Conservation (phyloP, 2,329 filamentous ascomycete species). For the Dendryphion nanum region DNA sequence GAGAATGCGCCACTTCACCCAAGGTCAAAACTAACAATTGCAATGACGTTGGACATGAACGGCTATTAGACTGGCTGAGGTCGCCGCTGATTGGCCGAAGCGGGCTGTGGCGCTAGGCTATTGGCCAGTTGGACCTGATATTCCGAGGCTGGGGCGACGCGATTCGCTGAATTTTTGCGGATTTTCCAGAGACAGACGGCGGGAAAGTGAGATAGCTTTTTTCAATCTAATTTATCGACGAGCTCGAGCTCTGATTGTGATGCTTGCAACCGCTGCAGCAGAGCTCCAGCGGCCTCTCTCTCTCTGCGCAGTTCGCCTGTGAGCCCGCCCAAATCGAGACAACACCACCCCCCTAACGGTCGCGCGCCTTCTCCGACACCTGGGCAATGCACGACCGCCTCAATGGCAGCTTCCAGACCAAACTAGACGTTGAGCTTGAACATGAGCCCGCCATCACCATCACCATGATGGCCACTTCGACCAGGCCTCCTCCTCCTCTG, state of each 20-base stretch:
- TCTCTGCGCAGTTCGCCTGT: slow-evolving; percentile 7
- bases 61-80: too few species aligned
- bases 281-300: neutral
- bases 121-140: too few species aligned
- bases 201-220: too few species aligned
- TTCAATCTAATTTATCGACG: too few species aligned
- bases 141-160: too few species aligned
- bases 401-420: slow-evolving; percentile 29
- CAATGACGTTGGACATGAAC: slow-evolving; percentile 1
- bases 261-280: slow-evolving; percentile 1
- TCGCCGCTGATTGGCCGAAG: slow-evolving; percentile 1
- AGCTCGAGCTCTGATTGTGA: slow-evolving; percentile 3
- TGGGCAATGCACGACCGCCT: slow-evolving; percentile 20
- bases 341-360: slow-evolving; percentile 24
- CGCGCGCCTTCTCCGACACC: slow-evolving; percentile 21
- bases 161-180: too few species aligned
- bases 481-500: slow-evolving; percentile 21
- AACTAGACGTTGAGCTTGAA: slow-evolving; percentile 18
- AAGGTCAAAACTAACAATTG: too few species aligned
- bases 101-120: slow-evolving; percentile 1
- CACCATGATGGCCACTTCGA: slow-evolving; percentile 24
- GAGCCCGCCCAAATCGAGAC: slow-evolving; percentile 20
- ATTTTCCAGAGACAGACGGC: too few species aligned
- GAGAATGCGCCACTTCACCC: too few species aligned
- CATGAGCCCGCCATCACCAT: slow-evolving; percentile 28